Conservation (phyloP, 306 rosid genomes). For the Hippophae gyantsensis region DNA sequence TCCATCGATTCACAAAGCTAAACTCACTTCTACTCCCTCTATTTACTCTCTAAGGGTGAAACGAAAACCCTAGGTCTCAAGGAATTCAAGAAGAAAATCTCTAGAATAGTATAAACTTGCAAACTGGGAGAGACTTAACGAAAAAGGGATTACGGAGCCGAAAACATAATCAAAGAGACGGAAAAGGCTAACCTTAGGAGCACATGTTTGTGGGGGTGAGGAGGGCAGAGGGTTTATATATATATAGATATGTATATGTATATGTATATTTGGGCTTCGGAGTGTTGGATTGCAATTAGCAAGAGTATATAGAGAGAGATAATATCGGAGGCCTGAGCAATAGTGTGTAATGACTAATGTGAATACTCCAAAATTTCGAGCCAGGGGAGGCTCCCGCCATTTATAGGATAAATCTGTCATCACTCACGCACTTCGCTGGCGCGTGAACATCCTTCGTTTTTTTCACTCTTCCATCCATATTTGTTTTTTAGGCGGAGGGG, state of each 20-base stretch:
- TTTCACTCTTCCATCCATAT: background rate
- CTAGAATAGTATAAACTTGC: constrained; percentile 19
- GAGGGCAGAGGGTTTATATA: constrained; percentile 1
- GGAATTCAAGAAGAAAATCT: constrained; percentile 17
- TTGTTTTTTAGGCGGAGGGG: no score
- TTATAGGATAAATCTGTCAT: constrained; percentile 29
- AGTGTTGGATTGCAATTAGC: constrained; percentile 26
- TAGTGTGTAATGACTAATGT: constrained; percentile 14
- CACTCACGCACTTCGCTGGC: constrained; percentile 14
- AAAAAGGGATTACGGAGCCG: constrained; percentile 6
- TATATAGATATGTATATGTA: no score
- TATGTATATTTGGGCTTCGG: constrained; percentile 19
- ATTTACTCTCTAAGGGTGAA: constrained; percentile 6
- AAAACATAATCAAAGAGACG: background rate
- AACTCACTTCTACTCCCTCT: constrained; percentile 24
- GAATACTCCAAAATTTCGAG: constrained; percentile 11
- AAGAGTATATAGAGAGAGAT: constrained; percentile 10
- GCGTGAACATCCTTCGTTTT: constrained; percentile 25
- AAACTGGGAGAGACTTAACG: background rate
- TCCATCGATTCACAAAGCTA: constrained; percentile 47
- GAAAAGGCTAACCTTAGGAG: background rate
- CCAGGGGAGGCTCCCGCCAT: constrained; percentile 34
- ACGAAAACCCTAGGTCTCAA: constrained; percentile 43
- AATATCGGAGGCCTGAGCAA: constrained; percentile 14
- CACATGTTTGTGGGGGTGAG: background rate